These are phyloP conservation scores for Aspergillus cristatus DNA, from an alignment of 495 filamentous ascomycete genomes.

Conservation along the genomic window DNA sequence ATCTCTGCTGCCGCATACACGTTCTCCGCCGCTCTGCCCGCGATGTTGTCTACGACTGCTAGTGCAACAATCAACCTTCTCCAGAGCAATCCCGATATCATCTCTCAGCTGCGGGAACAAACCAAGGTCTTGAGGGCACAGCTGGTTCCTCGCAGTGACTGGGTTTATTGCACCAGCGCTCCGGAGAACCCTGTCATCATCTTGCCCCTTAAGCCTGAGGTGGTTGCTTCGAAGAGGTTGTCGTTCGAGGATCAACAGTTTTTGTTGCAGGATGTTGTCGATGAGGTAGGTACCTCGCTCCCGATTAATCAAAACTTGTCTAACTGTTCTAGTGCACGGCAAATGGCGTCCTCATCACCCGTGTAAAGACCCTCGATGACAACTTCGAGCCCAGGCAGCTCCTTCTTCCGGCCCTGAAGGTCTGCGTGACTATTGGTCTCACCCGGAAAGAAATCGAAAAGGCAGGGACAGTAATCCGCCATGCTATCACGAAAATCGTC, in stretches of 20 bases:
- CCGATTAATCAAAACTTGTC: no score
- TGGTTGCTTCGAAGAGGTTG: conserved; percentile 60
- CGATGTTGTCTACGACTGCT: conserved; percentile 88
- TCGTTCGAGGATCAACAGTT: conserved; percentile 69
- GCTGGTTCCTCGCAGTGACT: conserved; percentile 87
- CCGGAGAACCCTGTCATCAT: conserved; percentile 82
- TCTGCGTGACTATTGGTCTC: conserved; percentile 78
- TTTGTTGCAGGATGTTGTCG: conserved; percentile 79
- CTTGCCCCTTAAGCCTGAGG: conserved; percentile 75
- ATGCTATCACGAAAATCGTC: conserved; percentile 87
- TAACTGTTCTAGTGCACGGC: conserved; percentile 65
- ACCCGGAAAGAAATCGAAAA: conserved; percentile 93
- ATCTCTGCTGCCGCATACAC: conserved; percentile 86
- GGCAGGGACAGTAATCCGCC: conserved; percentile 76
- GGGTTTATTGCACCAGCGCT: conserved; percentile 74
- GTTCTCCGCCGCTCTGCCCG: conserved; percentile 88
- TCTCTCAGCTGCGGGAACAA: conserved; percentile 69
- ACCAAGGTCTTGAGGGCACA: conserved; percentile 74
- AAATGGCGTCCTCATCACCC: conserved; percentile 81
- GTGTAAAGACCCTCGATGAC: conserved; percentile 67
- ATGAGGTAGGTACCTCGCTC: conserved; percentile 58
- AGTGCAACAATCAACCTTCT: conserved; percentile 79
- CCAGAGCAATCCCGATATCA: conserved; percentile 70
- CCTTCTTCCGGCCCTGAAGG: conserved; percentile 73
- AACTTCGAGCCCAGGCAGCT: conserved; percentile 54